Evolutionary conservation across 2,329 filamentous ascomycete genomes (phyloP).

Genomic region (Juglanconis juglandina): DNA sequence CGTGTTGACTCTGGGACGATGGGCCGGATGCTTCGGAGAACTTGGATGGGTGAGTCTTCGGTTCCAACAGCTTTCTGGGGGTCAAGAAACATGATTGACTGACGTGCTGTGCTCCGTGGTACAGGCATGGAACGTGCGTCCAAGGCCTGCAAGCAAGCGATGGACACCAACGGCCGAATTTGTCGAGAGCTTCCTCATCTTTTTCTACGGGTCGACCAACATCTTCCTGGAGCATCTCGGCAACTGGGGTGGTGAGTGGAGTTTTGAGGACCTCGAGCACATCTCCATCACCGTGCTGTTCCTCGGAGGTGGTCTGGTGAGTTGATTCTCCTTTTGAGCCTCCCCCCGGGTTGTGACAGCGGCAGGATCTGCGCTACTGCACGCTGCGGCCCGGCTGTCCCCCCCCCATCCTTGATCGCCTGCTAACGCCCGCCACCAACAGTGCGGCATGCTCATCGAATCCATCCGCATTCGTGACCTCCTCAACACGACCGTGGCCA

Average conservation of each 20-base stretch:
- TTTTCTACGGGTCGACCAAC: constrained; percentile 83
- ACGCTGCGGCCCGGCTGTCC: not conserved
- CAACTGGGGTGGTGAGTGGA: constrained; percentile 68
- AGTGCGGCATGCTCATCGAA: constrained; percentile 83
- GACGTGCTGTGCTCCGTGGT: constrained; percentile 7
- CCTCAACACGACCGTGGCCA: constrained; percentile 52
- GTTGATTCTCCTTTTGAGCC: constrained; percentile 28
- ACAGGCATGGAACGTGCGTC: constrained; percentile 82
- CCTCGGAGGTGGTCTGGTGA: constrained; percentile 82
- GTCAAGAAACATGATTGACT: not conserved
- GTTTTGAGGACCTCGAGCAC: constrained; percentile 80
- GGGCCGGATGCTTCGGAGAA: constrained; percentile 85
- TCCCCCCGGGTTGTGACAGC: not conserved
- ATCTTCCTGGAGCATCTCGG: constrained; percentile 89
- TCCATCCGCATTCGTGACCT: constrained; percentile 66
- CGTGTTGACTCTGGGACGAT: constrained; percentile 79
- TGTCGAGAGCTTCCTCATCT: constrained; percentile 84
- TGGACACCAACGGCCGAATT: constrained; percentile 84
- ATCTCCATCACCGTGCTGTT: constrained; percentile 91
- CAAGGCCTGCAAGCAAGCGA: constrained; percentile 50
- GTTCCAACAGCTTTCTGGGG: not conserved
- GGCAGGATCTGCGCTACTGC: constrained; percentile 12
- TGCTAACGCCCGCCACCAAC: constrained; percentile 18
- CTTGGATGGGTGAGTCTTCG: constrained; percentile 68
- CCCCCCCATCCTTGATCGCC: not conserved